Base-by-base conservation (phyloP, 352 stramenopile species). In the Globisporangium spiculum region DNA sequence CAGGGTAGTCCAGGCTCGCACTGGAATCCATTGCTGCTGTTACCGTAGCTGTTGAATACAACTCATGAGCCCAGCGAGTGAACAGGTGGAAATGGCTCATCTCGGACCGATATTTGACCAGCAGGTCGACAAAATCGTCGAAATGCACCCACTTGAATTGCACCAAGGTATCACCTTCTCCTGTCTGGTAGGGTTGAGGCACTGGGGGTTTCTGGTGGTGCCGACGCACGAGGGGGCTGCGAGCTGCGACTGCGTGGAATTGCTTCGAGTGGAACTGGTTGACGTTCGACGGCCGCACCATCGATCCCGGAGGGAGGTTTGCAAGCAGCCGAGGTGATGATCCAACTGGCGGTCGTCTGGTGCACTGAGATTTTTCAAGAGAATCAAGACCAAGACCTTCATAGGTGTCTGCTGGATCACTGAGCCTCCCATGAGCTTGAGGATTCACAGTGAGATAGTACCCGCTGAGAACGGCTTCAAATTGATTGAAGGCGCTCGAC, bases 11-110 rank as follows among this genome's bases (percentile, higher is more conserved):
- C 22, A 38, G 4, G 5, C n/a, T 4, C 34, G 16, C 16, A 36
- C 16, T 48, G 50, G 7, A 8, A 30, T 52, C 24, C 7, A 8
- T 38, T 56, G 32, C 36, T 20, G 60, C 41, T 12, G 63, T 66
- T 26, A 59, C 48, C 8, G 60, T 67, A 26, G 81, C 73, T 10
- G 78, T 66, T 16, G 71, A 56, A 55, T 90, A 91, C 1, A 88
- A 72, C 55, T 91, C 85, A 22, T 76, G 68, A 3, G 77, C 70
- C 81, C 85, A 90, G 34, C 77, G 75, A 8, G 77, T 70, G 55
- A 89, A 88, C 24, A 79, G 66, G 46, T 93, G 81, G 64, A 93
- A 93, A 60, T 86, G 79, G 60, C 75, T 80, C 81, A 90, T 90
- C 55, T 88, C 75, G 26, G 72, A 67, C 5, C 74, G 75, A 60